These are phyloP conservation scores for Leccinum sublutescens DNA, from an alignment of 768 basidiomycete genomes.

Conservation along the genomic window DNA sequence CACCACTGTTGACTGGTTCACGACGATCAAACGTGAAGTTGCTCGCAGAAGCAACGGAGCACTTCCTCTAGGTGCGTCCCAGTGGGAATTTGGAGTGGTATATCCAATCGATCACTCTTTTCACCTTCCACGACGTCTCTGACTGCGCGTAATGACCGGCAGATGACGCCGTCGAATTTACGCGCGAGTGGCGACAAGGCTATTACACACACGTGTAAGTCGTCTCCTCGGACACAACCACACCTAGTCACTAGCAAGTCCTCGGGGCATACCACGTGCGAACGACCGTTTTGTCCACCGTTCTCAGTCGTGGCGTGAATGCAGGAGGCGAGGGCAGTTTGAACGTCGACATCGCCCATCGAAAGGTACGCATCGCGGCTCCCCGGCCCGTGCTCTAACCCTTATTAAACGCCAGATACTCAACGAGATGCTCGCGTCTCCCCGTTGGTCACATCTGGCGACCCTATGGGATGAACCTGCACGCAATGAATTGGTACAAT, in stretches of 20 bases:
- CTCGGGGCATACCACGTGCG: neutral
- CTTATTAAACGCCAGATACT: conserved; percentile 42
- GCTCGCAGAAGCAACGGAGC: conserved; percentile 11
- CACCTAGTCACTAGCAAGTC: neutral
- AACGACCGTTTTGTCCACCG: neutral
- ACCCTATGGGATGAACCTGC: conserved; percentile 42
- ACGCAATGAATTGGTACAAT: conserved; percentile 43
- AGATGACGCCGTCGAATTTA: conserved; percentile 40
- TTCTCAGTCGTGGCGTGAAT: conserved; percentile 41
- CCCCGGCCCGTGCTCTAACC: neutral
- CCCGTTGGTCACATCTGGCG: conserved; percentile 52
- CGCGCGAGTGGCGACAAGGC: conserved; percentile 54
- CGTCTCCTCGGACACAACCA: neutral
- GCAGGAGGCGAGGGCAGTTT: conserved; percentile 44
- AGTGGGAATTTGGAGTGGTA: neutral
- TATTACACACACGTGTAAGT: conserved; percentile 37
- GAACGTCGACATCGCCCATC: conserved; percentile 56
- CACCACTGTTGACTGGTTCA: conserved; percentile 47
- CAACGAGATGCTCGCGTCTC: conserved; percentile 48
- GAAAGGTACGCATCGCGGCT: conserved; percentile 38
- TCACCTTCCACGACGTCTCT: neutral
- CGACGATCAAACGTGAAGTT: conserved; percentile 22
- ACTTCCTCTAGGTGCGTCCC: conserved; percentile 15
- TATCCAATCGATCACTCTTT: neutral
- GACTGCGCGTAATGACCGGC: neutral